Evolutionary conservation across 176 grass and related monocot genomes (phyloP), one percentile per base, ranked within the genome.

Genomic region (Phragmites australis): DNA sequence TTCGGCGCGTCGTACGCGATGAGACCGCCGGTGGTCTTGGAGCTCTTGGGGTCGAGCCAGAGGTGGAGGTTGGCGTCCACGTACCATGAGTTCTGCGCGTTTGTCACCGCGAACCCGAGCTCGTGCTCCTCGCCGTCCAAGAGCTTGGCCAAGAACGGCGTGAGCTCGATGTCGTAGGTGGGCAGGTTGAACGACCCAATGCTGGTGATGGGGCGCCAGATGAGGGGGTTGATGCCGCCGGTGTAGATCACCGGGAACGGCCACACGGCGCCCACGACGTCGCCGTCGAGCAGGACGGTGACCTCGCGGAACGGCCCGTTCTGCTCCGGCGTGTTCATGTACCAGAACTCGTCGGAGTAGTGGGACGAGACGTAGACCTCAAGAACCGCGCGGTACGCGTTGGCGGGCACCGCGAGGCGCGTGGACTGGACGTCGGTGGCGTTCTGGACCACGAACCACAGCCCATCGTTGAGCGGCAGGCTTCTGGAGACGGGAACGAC

Each of bases 321-420:
- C 42, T 91, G 84, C 25, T 93, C 72, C 9, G 96, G 92, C 45
- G 88, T 91, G 84, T 95, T 99, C 78, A 90, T 88, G 84, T 99
- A 99, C 96, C 96, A 99, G 86, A 93, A 99, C 80, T 98, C 96
- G 59, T 99, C 96, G 25, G 40, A 6, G 53, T 85, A 72, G 88
- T 99, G 96, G 9, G 84, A 93, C 9, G 96, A 94, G n/a, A 99
- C 78, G 39, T 95, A 99, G 4, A 95, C 96, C 85, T 99, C 96
- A 5, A 99, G 84, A 1, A 95, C 88, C 5, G 96, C 92, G 64
- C 92, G 92, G 78, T 91, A 95, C 27, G 88, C 74, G 81, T 99
- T 99, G 18, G 39, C 19, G 50, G 96, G 96, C 50, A 95, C 55
- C 2, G 79, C 6, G 39, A 99, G 50, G 59, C 58, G 14, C 60